Evolutionary conservation across 1,284 basidiomycete genomes (phyloP), one percentile per base, ranked within the genome.

Genomic region (Porodaedalea pini): DNA sequence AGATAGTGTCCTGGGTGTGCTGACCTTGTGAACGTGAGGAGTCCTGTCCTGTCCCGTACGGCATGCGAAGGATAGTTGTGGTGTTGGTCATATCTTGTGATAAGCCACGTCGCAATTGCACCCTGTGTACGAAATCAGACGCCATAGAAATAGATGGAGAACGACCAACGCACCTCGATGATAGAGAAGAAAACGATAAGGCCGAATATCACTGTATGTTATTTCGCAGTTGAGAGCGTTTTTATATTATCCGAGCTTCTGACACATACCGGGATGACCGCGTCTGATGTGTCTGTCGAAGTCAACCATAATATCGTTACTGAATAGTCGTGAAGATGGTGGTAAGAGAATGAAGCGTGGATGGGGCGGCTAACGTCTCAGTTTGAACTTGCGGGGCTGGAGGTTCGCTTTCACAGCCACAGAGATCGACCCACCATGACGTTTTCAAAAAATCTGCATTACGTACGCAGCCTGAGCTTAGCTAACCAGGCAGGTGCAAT

Each of bases 81-180:
- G 62, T 78, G 71, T 31, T 64, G 52, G 67, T 83, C 80, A 71
- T 79, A 90, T 52, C 72, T 75, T 8, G 82, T 71, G 10, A 77
- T 76, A 40, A 91, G 77, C 81, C 85, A 91, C 25, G 86, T 81
- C 4, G 87, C 78, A 60, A 89, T 79, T 17, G 81, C 71, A 60
- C 88, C 75, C 85, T 88, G 61, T 0, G 40, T 27, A 13, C 21
- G 10, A 10, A 32, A 17, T 40, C 49, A n/a, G 19, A 36, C 51
- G 45, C 41, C 31, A 23, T n/a, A 34, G 13, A 39, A 34, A 29
- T 27, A 3, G 21, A 49, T 27, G 32, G 2, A 19, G 4, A 27
- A 54, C 19, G 11, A 36, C 40, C 8, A 8, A 60, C 73, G 29
- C 36, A 81, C 82, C 73, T 82, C 79, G 61, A 88, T 78, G 63